phyloP scores from a whole-genome alignment of 768 basidiomycete genomes.

The Leccinum pellstonianum region DNA sequence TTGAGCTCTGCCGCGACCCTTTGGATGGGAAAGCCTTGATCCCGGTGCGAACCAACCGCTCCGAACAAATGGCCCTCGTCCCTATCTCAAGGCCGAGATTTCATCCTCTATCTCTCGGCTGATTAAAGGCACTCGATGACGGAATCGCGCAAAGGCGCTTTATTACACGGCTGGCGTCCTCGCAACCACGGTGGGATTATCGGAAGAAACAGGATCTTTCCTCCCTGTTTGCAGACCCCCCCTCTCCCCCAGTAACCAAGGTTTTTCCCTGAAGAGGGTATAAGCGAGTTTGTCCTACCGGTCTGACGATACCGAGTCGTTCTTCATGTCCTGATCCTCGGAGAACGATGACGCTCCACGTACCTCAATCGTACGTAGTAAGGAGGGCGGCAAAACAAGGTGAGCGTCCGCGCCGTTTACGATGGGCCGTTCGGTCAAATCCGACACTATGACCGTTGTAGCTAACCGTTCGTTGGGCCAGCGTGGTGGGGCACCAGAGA shows the following conservation, averaged over 20 bases:
- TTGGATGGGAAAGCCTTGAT: slow-evolving; percentile 19
- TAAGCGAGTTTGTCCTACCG: background rate
- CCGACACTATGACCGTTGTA: slow-evolving; percentile 1
- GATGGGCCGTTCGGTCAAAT: slow-evolving; percentile 1
- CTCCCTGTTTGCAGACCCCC: background rate
- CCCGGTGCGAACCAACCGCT: slow-evolving; percentile 7
- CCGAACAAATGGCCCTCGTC: slow-evolving; percentile 1
- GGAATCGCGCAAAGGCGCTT: slow-evolving; percentile 2
- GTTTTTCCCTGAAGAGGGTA: background rate
- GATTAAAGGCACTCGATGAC: slow-evolving; percentile 9
- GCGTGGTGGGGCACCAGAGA: background rate
- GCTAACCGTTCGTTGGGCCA: slow-evolving; percentile 4
- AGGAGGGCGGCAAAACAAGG: slow-evolving; percentile 3
- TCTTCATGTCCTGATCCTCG: slow-evolving; percentile 13
- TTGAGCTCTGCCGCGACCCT: slow-evolving; percentile 17
- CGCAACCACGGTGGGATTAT: slow-evolving; percentile 10
- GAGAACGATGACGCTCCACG: background rate
- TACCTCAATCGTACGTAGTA: background rate
- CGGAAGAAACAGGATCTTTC: background rate
- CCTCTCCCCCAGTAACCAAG: background rate
- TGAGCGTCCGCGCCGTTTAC: background rate
- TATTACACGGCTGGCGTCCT: slow-evolving; percentile 6
- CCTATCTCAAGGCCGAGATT: background rate
- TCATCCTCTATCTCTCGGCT: background rate
- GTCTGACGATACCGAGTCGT: background rate